A percentile compares a stretch with the other conserved stretches of the same genome.
Evolutionary conservation across 1,284 basidiomycete genomes (phyloP).

Genomic region (Pseudozyma thailandica): DNA sequence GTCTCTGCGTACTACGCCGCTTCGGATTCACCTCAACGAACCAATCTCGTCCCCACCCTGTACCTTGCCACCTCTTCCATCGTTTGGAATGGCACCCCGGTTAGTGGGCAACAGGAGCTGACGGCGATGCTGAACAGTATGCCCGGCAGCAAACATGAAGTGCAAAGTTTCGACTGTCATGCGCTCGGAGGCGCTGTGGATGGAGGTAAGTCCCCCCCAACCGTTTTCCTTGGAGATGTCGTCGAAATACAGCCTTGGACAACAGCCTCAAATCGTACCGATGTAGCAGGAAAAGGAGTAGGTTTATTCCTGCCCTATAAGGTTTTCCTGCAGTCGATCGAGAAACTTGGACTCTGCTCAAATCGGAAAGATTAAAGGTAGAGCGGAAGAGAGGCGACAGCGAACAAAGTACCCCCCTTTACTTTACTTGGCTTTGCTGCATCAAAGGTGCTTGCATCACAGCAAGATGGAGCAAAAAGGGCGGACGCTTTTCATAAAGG

Average conservation of each 20-base stretch:
- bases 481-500: conserved; percentile 49
- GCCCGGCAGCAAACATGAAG: conserved; percentile 65
- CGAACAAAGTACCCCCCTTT: background rate
- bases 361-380: background rate
- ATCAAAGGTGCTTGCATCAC: background rate
- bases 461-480: background rate
- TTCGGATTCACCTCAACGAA: conserved; percentile 63
- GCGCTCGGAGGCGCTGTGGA: conserved; percentile 56
- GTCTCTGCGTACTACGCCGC: conserved; percentile 66
- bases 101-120: conserved; percentile 59
- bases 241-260: background rate
- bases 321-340: too few species aligned
- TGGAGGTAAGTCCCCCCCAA: conserved; percentile 44
- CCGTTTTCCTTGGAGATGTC: background rate
- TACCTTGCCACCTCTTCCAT: conserved; percentile 63
- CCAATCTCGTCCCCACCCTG: conserved; percentile 60
- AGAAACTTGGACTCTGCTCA: conserved; percentile 2
- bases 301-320: too few species aligned
- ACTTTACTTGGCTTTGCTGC: too few species aligned
- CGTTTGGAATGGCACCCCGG: conserved; percentile 66
- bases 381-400: conserved; percentile 1
- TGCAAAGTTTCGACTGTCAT: conserved; percentile 64
- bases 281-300: conserved; percentile 1
- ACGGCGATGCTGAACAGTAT: conserved; percentile 59
- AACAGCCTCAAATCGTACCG: conserved; percentile 8